Percentiles rank a stretch among this genome's conserved stretches.
Conservation (phyloP, 1,284 basidiomycete genomes). For the Ustilago hordei region DNA sequence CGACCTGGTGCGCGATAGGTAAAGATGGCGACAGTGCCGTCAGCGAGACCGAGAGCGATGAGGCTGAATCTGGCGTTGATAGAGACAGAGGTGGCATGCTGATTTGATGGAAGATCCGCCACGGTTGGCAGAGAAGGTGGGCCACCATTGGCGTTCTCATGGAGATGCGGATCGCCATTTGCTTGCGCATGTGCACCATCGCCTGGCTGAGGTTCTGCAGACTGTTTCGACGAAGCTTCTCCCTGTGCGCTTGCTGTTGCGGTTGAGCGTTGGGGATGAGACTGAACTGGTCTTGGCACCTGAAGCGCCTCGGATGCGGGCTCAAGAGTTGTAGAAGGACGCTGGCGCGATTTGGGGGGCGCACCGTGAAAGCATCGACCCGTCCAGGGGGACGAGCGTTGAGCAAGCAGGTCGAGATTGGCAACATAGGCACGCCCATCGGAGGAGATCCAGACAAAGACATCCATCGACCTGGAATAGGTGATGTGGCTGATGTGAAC, state of each 20-base stretch:
- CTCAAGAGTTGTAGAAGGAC: constrained; percentile 15
- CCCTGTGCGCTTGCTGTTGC: neutral
- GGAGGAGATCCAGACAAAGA: constrained; percentile 63
- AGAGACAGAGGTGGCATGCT: constrained; percentile 76
- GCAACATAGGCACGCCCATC: constrained; percentile 59
- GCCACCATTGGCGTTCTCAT: neutral
- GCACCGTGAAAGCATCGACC: constrained; percentile 57
- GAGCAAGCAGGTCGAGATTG: constrained; percentile 45
- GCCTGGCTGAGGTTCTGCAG: neutral
- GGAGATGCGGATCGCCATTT: constrained; percentile 4
- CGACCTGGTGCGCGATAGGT: constrained; percentile 54
- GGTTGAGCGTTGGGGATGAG: neutral
- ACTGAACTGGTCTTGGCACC: neutral
- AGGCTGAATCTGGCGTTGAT: constrained; percentile 87
- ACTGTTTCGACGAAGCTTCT: neutral
- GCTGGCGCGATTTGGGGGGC: constrained; percentile 19
- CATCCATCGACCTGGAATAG: constrained; percentile 62
- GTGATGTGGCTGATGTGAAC: constrained; percentile 35
- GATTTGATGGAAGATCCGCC: constrained; percentile 70
- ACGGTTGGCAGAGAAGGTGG: neutral
- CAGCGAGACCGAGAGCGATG: constrained; percentile 82
- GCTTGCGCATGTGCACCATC: neutral
- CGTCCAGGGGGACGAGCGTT: constrained; percentile 35
- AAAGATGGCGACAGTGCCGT: constrained; percentile 71
- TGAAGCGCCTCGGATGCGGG: neutral